Percentiles rank a stretch among this genome's conserved stretches.
These are phyloP conservation scores for Actinidia arguta DNA, from an alignment of 179 eudicot genomes.

Conservation along the genomic window DNA sequence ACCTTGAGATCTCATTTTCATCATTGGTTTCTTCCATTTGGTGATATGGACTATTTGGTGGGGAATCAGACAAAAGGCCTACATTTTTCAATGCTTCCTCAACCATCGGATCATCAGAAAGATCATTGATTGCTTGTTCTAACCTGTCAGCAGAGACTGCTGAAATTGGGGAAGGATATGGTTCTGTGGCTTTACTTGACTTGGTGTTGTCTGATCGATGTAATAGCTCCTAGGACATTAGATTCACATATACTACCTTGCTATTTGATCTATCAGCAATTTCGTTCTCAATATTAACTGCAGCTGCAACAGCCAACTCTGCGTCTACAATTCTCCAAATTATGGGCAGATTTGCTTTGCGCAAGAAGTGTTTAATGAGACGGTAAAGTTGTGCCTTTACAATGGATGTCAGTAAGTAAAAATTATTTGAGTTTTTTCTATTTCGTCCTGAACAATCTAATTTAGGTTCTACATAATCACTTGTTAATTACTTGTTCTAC, in stretches of 20 bases:
- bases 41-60: slow-evolving; percentile 72
- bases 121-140: slow-evolving; percentile 32
- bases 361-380: slow-evolving; percentile 85
- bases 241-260: slow-evolving; percentile 86
- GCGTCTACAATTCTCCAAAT: slow-evolving; percentile 75
- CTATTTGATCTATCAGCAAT: slow-evolving; percentile 78
- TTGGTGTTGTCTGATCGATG: slow-evolving; percentile 40
- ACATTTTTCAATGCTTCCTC: slow-evolving; percentile 84
- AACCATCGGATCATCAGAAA: slow-evolving; percentile 50
- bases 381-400: slow-evolving; percentile 90
- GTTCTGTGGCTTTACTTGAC: slow-evolving; percentile 39
- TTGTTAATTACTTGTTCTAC: too few species aligned
- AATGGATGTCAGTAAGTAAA: slow-evolving; percentile 25
- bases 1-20: slow-evolving; percentile 27
- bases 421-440: too few species aligned
- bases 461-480: too few species aligned
- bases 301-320: slow-evolving; percentile 96
- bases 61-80: slow-evolving; percentile 88
- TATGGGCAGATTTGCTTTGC: slow-evolving; percentile 69
- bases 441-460: too few species aligned
- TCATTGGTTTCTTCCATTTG: slow-evolving; percentile 26
- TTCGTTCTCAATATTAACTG: slow-evolving; percentile 91
- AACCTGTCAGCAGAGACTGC: slow-evolving; percentile 26
- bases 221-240: slow-evolving; percentile 80
- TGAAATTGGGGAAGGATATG: slow-evolving; percentile 39